Conservation (phyloP, 352 stramenopile genomes). For the Pythium phragmitis region DNA sequence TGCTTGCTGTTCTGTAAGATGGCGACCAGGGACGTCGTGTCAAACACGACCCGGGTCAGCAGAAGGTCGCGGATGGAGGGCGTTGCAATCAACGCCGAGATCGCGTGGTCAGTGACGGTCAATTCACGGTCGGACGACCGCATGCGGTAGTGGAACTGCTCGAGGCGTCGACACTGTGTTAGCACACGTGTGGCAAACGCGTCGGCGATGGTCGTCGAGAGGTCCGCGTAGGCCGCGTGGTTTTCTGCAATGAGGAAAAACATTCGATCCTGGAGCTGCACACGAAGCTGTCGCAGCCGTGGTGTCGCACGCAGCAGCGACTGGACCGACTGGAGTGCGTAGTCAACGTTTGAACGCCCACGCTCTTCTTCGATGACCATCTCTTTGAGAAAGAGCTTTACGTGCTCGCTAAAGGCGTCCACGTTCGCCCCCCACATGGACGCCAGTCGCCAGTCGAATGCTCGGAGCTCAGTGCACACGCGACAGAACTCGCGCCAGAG, state of each 20-base stretch:
- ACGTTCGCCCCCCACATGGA: slow-evolving; percentile 3
- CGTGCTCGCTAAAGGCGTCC: not conserved
- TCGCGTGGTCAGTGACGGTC: slow-evolving; percentile 1
- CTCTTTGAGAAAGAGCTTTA: not conserved
- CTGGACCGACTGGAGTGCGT: not conserved
- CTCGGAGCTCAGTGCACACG: slow-evolving; percentile 9
- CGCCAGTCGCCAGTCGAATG: slow-evolving; percentile 13
- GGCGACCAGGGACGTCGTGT: not conserved
- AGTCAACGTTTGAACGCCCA: slow-evolving; percentile 4
- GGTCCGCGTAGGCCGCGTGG: slow-evolving; percentile 5
- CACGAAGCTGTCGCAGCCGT: slow-evolving; percentile 2
- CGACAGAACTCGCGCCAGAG: slow-evolving; percentile 13
- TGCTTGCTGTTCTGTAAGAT: not conserved
- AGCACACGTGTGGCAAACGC: slow-evolving; percentile 8
- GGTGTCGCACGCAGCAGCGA: not conserved
- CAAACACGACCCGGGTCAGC: slow-evolving; percentile 15
- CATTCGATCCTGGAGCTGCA: slow-evolving; percentile 11
- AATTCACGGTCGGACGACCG: slow-evolving; percentile 10
- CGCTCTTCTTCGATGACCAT: slow-evolving; percentile 12
- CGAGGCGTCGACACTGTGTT: slow-evolving; percentile 13
- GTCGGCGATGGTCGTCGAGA: slow-evolving; percentile 10
- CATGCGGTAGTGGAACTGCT: slow-evolving; percentile 18
- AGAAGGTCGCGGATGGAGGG: slow-evolving; percentile 1
- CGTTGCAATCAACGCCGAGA: slow-evolving; percentile 2
- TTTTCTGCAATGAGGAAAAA: slow-evolving; percentile 16